Evolutionary conservation across 2,329 filamentous ascomycete genomes (phyloP).

Genomic region (Endoconidiophora polonica): DNA sequence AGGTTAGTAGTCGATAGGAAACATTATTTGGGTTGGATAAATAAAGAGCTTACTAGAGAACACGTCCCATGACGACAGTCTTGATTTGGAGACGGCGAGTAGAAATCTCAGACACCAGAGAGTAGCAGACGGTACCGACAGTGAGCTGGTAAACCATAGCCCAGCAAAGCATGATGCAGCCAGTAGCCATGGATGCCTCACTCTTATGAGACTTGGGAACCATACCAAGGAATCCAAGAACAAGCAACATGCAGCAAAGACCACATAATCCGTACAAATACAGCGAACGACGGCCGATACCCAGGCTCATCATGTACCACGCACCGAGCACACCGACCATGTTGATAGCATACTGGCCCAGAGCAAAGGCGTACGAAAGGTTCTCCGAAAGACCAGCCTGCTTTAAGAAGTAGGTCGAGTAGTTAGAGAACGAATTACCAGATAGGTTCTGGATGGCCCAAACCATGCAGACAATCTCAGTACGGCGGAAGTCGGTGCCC

Average conservation of each 20-base stretch:
- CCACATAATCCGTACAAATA: constrained; percentile 62
- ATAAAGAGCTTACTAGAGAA: constrained; percentile 40
- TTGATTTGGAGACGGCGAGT: constrained; percentile 76
- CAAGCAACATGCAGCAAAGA: constrained; percentile 59
- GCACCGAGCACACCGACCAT: constrained; percentile 69
- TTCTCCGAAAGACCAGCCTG: constrained; percentile 38
- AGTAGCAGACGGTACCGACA: constrained; percentile 81
- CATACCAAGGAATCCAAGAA: constrained; percentile 71
- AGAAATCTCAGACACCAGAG: constrained; percentile 69
- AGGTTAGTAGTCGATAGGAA: constrained; percentile 1
- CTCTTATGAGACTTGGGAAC: constrained; percentile 43
- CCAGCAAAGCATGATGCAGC: constrained; percentile 73
- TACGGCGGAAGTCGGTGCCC: constrained; percentile 60
- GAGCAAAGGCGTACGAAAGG: constrained; percentile 40
- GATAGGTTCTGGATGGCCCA: constrained; percentile 49
- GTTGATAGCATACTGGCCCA: constrained; percentile 53
- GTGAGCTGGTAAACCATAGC: constrained; percentile 72
- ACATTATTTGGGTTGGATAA: not conserved
- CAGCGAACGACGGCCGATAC: constrained; percentile 57
- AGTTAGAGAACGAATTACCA: constrained; percentile 48
- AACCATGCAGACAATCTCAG: constrained; percentile 49
- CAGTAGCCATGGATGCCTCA: constrained; percentile 55
- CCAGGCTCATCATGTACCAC: constrained; percentile 62
- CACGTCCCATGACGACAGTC: constrained; percentile 73
- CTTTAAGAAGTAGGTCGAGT: constrained; percentile 46